These are phyloP conservation scores for Musa beccarii DNA, from an alignment of 176 grass and related monocot genomes.

Conservation along the genomic window DNA sequence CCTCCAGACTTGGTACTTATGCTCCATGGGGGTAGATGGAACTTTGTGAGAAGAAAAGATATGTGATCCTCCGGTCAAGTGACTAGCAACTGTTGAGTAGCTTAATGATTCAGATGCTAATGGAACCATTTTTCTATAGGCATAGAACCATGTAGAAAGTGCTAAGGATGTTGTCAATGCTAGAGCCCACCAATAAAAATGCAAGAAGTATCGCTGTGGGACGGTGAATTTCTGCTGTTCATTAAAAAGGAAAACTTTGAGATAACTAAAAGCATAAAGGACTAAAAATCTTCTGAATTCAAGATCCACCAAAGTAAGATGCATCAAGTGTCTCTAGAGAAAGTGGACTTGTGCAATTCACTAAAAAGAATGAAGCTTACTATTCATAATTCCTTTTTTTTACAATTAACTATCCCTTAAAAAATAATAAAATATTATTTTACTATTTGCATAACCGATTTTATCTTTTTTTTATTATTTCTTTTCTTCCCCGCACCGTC, in stretches of 20 bases:
- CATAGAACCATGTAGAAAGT: slow-evolving; percentile 64
- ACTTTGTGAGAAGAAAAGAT: slow-evolving; percentile 50
- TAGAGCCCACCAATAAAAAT: slow-evolving; percentile 69
- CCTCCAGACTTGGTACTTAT: slow-evolving; percentile 70
- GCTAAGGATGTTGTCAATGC: slow-evolving; percentile 53
- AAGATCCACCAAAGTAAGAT: background rate
- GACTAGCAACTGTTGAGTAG: slow-evolving; percentile 60
- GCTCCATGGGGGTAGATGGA: slow-evolving; percentile 30
- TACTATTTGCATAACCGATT: too few relatives aligned
- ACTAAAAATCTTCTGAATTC: background rate
- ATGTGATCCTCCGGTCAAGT: slow-evolving; percentile 60
- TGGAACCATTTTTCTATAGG: slow-evolving; percentile 66
- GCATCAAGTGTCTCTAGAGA: too few relatives aligned
- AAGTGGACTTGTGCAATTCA: too few relatives aligned
- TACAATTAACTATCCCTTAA: too few relatives aligned
- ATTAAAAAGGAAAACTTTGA: background rate
- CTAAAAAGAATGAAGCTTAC: too few relatives aligned
- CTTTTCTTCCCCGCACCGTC: too few relatives aligned
- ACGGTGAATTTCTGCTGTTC: slow-evolving; percentile 70
- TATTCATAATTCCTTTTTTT: too few relatives aligned
- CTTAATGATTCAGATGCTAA: slow-evolving; percentile 41
- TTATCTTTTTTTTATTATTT: too few relatives aligned
- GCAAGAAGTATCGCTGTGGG: slow-evolving; percentile 89
- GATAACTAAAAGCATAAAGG: background rate
- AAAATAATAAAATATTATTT: too few relatives aligned